Evolutionary conservation across 2,329 filamentous ascomycete genomes (phyloP), one percentile per base, ranked within the genome.

Genomic region (Scytalidium sp.): DNA sequence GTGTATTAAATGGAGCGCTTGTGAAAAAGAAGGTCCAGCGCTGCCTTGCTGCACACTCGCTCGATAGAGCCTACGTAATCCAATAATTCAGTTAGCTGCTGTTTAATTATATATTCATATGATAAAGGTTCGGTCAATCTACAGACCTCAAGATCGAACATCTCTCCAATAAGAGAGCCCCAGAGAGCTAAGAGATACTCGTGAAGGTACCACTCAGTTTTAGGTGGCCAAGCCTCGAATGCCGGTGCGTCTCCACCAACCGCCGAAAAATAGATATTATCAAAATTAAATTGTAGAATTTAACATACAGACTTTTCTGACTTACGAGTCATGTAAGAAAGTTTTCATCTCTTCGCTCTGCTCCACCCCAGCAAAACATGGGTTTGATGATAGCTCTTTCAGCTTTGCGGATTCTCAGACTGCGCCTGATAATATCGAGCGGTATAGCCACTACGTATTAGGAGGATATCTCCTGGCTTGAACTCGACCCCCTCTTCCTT

Each of bases 241-340:
- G 61, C 57, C 2, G 69, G 68, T 52, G 69, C 65, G 58, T 73
- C 70, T 22, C 70, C 70, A 1, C 68, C 70, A 7, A 72, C 67
- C 13, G 70, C 70, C 2, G 63, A 46, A 57, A 72, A 72, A 19
- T 56, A 56, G 51, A 65, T 58, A 23, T 63, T 57, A 65, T 69
- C 25, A 27, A 7, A 27, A 7, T 13, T 7, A 13, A 7, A 7
- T 7, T 27, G 7, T 7, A 13, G 25, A 13, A 7, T 27, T 27
- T 27, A 13, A 27, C 25, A 7, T 27, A 27, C 25, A 7, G 13
- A 27, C 25, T 27, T 27, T 27, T 27, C 25, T 13, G 25, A 13
- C 25, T 27, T 7, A 27, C 25, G 7, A 13, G 13, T 27, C 25
- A 13, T 27, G 25, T 7, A 27, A 13, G 13, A 27, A 27, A 7